Evolutionary conservation across 805 yeast genomes (phyloP), one percentile per base, ranked within the genome.

Genomic region (Candida pseudofarinosa): DNA sequence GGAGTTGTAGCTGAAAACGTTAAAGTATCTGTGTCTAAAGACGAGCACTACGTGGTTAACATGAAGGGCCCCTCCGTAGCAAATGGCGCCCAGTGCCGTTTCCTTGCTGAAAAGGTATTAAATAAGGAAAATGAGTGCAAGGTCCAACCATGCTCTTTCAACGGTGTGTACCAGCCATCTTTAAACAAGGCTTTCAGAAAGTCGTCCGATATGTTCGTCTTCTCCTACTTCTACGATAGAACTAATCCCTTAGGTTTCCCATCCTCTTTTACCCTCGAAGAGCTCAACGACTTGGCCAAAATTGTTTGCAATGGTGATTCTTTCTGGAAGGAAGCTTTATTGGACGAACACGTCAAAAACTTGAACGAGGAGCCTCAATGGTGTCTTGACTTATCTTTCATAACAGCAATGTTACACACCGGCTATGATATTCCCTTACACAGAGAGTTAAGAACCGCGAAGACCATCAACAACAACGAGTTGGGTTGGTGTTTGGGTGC

Each of bases 401-500:
- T 91, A 78, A 82, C 86, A 12, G 82, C 97, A 1, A 69, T 93
- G 62, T 73, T 93, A 51, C 97, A 90, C 65, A 84, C 90, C n/a
- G 99, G 99, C 35, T 93, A 93, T 65, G 97, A 91, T 54, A 88
- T 93, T 50, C 97, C 97, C 47, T 76, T 87, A 45, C 73, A 76
- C 51, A 81, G 98, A 62, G 97, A 91, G 65, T 80, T 93, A 53
- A 86, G 80, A 63, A 93, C 97, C 4, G 98, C 97, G 6, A 82
- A 88, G 71, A 89, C 80, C 60, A 88, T 93, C 54, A 85, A 81
- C 40, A 80, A 81, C 58, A 89, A 88, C 56, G 99, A 93, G 69
- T 75, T 93, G 40, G 99, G 99, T 28, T 93, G 99, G 99, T 93
- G 98, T 72, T 73, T 93, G 43, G 99, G 99, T 54, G 99, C 98